Percentiles rank a stretch among this genome's conserved stretches.
phyloP scores from a whole-genome alignment of 768 basidiomycete genomes.

The Ramaria sp. region DNA sequence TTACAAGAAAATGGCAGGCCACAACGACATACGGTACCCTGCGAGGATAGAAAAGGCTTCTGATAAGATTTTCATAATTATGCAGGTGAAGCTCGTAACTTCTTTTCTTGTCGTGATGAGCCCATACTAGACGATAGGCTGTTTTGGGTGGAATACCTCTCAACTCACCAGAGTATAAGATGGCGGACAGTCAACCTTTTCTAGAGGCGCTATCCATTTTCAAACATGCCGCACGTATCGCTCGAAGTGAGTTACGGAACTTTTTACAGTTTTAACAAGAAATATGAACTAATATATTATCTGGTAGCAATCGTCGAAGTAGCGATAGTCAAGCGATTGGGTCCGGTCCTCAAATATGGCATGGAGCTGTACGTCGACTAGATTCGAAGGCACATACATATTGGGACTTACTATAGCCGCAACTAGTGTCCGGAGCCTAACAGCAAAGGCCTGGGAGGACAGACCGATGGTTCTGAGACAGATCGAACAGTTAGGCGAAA shows the following conservation, averaged over 20 bases:
- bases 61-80: constrained; percentile 73
- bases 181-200: constrained; percentile 55
- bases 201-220: constrained; percentile 64
- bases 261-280: not conserved
- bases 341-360: constrained; percentile 57
- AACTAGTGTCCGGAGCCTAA: constrained; percentile 58
- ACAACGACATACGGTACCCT: constrained; percentile 73
- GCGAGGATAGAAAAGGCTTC: constrained; percentile 57
- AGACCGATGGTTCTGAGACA: constrained; percentile 76
- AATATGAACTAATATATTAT: not conserved
- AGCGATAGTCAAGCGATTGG: constrained; percentile 52
- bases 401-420: not conserved
- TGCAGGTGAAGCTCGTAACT: constrained; percentile 44
- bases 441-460: constrained; percentile 88
- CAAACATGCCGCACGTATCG: constrained; percentile 66
- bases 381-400: not conserved
- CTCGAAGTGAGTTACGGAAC: constrained; percentile 40
- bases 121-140: constrained; percentile 36
- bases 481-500: constrained; percentile 84
- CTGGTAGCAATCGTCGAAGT: constrained; percentile 65
- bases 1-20: constrained; percentile 57
- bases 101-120: not conserved
- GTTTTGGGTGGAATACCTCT: constrained; percentile 63
- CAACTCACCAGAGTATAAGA: constrained; percentile 57
- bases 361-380: constrained; percentile 55